Conservation (phyloP, 2,329 filamentous ascomycete genomes). For the Blastomyces emzantsi region DNA sequence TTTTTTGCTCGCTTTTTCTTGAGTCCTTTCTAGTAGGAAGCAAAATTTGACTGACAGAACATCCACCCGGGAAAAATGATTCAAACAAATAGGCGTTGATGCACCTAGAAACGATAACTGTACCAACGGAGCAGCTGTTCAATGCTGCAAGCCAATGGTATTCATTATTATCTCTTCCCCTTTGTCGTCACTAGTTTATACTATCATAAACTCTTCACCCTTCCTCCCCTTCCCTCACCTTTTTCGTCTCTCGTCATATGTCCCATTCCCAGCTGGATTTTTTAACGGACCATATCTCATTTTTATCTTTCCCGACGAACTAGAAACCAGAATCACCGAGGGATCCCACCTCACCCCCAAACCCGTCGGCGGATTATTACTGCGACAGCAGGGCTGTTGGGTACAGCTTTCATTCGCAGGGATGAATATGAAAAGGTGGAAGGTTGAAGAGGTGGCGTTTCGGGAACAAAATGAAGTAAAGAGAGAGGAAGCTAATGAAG, state of each 20-base stretch:
- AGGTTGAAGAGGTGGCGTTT: neutral
- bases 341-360: neutral
- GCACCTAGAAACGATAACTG: slow-evolving; percentile 14
- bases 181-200: neutral
- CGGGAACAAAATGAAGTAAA: neutral
- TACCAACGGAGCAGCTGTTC: slow-evolving; percentile 7
- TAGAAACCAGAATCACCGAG: neutral
- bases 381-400: slow-evolving; percentile 6
- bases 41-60: neutral
- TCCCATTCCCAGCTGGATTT: neutral
- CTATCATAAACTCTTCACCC: neutral
- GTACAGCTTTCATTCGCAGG: neutral
- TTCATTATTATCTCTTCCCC: neutral
- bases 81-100: slow-evolving; percentile 3
- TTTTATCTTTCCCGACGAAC: neutral
- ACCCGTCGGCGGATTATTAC: neutral
- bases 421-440: neutral
- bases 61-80: neutral
- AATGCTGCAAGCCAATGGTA: slow-evolving; percentile 14
- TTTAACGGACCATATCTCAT: neutral
- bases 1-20: neutral
- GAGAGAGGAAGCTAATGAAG: neutral
- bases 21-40: neutral
- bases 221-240: neutral
- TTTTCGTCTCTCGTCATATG: neutral